A percentile compares a stretch with the other conserved stretches of the same genome.
Conservation (phyloP, 805 yeast genomes). For the Zygosaccharomyces gambellarensis region DNA sequence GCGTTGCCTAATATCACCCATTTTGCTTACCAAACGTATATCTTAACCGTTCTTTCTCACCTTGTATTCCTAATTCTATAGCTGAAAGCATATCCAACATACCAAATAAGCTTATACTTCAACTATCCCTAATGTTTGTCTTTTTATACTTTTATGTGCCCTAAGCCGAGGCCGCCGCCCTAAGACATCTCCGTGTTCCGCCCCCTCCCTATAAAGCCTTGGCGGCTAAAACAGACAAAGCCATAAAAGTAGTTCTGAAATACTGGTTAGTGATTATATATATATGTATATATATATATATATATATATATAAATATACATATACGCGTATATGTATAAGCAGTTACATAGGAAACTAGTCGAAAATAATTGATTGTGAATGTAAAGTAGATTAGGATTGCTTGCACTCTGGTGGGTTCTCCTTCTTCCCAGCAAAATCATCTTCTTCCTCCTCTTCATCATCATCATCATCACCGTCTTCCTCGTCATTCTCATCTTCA, state of each 20-base stretch:
- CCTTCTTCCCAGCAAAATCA: constrained; percentile 42
- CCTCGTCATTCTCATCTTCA: constrained; percentile 53
- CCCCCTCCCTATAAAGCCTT: background rate
- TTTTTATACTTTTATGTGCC: too few relatives aligned
- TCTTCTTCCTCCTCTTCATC: constrained; percentile 36
- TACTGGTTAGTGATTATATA: too few relatives aligned
- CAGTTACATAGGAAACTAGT: background rate
- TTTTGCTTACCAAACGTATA: background rate
- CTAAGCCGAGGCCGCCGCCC: too few relatives aligned
- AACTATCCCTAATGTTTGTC: too few relatives aligned
- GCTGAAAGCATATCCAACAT: too few relatives aligned
- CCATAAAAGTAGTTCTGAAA: too few relatives aligned
- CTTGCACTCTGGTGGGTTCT: constrained; percentile 65
- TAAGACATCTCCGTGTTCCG: background rate
- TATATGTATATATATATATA: too few relatives aligned
- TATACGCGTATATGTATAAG: background rate
- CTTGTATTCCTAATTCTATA: background rate
- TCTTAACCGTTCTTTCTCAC: background rate
- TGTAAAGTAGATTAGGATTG: constrained; percentile 42
- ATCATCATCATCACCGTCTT: constrained; percentile 39
- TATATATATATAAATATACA: too few relatives aligned
- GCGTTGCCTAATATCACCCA: background rate
- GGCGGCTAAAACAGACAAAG: background rate
- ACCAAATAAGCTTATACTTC: too few relatives aligned
- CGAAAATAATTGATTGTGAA: background rate